These are phyloP conservation scores for Diaporthe destruens DNA, from an alignment of 2,329 filamentous ascomycete genomes.

Conservation along the genomic window DNA sequence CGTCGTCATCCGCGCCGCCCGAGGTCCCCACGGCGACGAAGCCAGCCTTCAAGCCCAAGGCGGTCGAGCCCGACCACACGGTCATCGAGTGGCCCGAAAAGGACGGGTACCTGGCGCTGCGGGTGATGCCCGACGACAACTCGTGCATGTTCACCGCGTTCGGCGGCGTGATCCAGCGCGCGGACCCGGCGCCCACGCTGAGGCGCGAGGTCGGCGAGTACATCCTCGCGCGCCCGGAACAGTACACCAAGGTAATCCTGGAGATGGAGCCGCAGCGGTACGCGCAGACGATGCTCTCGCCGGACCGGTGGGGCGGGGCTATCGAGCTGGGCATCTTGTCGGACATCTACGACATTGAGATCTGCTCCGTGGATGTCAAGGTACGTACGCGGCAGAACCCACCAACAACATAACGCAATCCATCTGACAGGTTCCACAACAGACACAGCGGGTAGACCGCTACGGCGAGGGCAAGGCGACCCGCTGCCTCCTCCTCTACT, in stretches of 20 bases:
- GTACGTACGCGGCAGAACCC: slow-evolving; percentile 57
- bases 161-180: slow-evolving; percentile 79
- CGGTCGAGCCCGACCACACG: slow-evolving; percentile 57
- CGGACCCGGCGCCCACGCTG: slow-evolving; percentile 66
- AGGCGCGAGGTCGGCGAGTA: slow-evolving; percentile 82
- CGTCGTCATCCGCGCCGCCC: slow-evolving; percentile 30
- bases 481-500: slow-evolving; percentile 87
- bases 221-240: slow-evolving; percentile 79
- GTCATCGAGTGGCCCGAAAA: slow-evolving; percentile 63
- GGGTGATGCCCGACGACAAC: slow-evolving; percentile 98
- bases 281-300: slow-evolving; percentile 82
- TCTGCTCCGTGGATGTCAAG: slow-evolving; percentile 85
- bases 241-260: slow-evolving; percentile 82
- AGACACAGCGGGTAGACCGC: slow-evolving; percentile 66
- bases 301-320: slow-evolving; percentile 89
- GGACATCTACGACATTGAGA: slow-evolving; percentile 86
- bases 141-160: slow-evolving; percentile 94
- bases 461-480: slow-evolving; percentile 81
- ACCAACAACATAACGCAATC: too few species aligned
- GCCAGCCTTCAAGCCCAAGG: slow-evolving; percentile 49
- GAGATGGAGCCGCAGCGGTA: slow-evolving; percentile 81
- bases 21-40: slow-evolving; percentile 41
- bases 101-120: slow-evolving; percentile 75
- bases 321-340: slow-evolving; percentile 91
- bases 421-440: neutral